Base-by-base conservation (phyloP, 2,329 filamentous ascomycete species). In the Cryphonectria carpinicola region DNA sequence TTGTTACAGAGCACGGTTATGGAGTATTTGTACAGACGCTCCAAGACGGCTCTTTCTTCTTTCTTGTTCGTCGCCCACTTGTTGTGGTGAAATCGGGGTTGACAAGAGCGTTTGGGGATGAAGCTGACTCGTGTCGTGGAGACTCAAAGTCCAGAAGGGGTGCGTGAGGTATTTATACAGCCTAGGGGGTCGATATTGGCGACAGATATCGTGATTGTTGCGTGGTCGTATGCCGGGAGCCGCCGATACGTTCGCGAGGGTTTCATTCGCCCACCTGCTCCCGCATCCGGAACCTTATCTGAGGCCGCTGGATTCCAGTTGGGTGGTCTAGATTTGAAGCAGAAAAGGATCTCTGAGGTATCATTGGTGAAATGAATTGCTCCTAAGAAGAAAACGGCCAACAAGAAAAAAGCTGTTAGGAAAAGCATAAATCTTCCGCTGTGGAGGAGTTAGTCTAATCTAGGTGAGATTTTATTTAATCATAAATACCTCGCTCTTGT, bases 201-300 rank as follows among this genome's bases (percentile, higher is more conserved):
- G 41, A 60, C 22, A 61, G 28, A 37, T 67, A 60, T 67, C 65
- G 65, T 67, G 54, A 67, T 60, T 46, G 65, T 67, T 67, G 65
- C 65, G 65, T 67, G 56, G 65, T 60, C 25, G 54, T 17, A 39
- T 22, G 65, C 56, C 65, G 65, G 65, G 54, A 67, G 39, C 65
- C n/a, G 52, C 65, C 65, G 65, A 67, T 28, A 37, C 3, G 58
- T 22, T 61, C 17, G 17, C 39, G 10, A 39, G 54, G 54, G 54
- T 28, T 32, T 58, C 25, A 32, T 35, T 61, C 32, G 58, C 22
- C 19, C 58, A 39, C 58, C 35, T 35, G 35, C 54, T 13, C 28
- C 25, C 28, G 54, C 52, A 56, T 56, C 52, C 25, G 52, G 25
- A 56, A 56, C 52, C 52, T 56, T 56, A 28, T 56, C n/a, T 28